Evolutionary conservation across 1,139 yeast species (phyloP).

Genomic region (Yamadazyma dushanensis): DNA sequence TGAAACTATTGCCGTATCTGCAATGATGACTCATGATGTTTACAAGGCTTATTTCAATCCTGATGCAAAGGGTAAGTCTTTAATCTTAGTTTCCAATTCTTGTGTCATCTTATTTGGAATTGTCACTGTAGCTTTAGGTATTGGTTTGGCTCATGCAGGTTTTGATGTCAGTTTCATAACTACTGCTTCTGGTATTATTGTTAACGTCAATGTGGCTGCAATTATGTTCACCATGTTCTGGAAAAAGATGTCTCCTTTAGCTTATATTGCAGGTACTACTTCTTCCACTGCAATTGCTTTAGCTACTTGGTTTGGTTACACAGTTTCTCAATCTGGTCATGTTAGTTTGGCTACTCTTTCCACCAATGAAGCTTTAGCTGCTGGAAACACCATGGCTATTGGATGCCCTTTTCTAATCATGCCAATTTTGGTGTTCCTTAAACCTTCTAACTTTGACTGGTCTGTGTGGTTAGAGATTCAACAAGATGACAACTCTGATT

Average conservation of each 20-base stretch:
- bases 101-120: constrained; percentile 28
- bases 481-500: constrained; percentile 32
- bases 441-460: constrained; percentile 31
- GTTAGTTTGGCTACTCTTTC: constrained; percentile 23
- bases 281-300: constrained; percentile 45
- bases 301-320: constrained; percentile 46
- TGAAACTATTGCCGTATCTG: constrained; percentile 38
- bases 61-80: constrained; percentile 31
- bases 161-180: constrained; percentile 27
- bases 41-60: constrained; percentile 36
- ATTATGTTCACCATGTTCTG: constrained; percentile 39
- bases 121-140: constrained; percentile 30
- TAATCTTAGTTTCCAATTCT: constrained; percentile 30
- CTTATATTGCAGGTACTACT: constrained; percentile 46
- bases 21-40: constrained; percentile 36
- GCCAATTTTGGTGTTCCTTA: constrained; percentile 24
- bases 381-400: constrained; percentile 35
- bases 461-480: constrained; percentile 20
- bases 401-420: constrained; percentile 25
- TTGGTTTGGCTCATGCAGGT: constrained; percentile 35
- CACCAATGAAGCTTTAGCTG: constrained; percentile 25
- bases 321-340: constrained; percentile 25
- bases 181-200: constrained; percentile 28
- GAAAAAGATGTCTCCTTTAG: constrained; percentile 44
- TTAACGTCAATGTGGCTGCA: constrained; percentile 36